Conservation (phyloP, 2,329 filamentous ascomycete species). For the Nothophaeocryptopus gaeumannii region DNA sequence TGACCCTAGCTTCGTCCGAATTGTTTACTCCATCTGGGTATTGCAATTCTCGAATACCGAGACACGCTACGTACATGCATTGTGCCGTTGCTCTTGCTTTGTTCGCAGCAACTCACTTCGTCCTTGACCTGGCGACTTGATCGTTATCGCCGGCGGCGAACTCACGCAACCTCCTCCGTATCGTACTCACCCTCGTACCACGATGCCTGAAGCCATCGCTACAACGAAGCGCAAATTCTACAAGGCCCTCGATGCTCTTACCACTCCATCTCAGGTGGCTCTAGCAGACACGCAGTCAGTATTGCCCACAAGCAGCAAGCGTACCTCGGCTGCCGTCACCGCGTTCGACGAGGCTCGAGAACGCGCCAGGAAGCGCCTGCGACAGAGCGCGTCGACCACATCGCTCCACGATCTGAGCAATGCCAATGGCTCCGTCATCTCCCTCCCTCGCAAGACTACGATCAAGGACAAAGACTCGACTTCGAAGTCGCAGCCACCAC, state of each 20-base stretch:
- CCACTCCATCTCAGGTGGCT: conserved; percentile 43
- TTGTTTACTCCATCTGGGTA: no score
- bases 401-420: conserved; percentile 21
- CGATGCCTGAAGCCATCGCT: conserved; percentile 57
- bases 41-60: no score
- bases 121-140: no score
- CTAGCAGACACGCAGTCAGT: conserved; percentile 34
- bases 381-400: conserved; percentile 30
- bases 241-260: conserved; percentile 62
- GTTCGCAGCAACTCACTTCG: no score
- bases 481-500: conserved; percentile 32
- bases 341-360: conserved; percentile 27
- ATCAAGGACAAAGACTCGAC: conserved; percentile 4
- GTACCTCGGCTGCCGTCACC: conserved; percentile 18
- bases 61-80: no score
- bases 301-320: conserved; percentile 29
- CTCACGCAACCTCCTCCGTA: no score
- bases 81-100: no score
- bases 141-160: no score
- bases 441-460: conserved; percentile 29
- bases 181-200: background rate
- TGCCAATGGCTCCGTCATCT: conserved; percentile 24
- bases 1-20: no score
- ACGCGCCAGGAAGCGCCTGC: conserved; percentile 32
- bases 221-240: conserved; percentile 84